phyloP scores from a whole-genome alignment of 116 monocot genomes.

The Trichopus zeylanicus region DNA sequence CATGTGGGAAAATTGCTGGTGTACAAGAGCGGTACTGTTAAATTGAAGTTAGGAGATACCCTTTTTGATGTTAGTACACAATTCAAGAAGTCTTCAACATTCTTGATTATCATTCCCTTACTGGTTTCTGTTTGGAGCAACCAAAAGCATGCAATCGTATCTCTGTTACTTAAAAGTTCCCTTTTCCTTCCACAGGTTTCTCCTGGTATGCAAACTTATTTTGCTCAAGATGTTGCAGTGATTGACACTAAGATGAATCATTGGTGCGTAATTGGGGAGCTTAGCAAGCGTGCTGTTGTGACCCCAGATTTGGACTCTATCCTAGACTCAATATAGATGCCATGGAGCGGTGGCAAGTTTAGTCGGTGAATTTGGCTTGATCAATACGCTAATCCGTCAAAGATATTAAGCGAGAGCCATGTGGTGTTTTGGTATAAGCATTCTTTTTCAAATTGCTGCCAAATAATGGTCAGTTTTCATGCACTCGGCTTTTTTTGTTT shows the following conservation, averaged over 20 bases:
- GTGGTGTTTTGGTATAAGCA: too few species aligned
- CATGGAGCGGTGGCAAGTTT: too few species aligned
- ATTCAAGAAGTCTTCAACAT: neutral
- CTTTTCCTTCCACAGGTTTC: too few species aligned
- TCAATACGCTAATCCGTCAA: too few species aligned
- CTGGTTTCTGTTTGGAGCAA: neutral
- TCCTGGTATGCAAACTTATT: constrained; percentile 36
- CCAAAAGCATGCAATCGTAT: too few species aligned
- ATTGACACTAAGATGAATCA: constrained; percentile 55
- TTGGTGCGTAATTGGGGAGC: constrained; percentile 58
- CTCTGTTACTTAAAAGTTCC: too few species aligned
- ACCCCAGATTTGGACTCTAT: constrained; percentile 61
- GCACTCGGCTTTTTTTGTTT: too few species aligned
- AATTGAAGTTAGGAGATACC: neutral
- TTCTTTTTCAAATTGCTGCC: too few species aligned
- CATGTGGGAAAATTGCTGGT: neutral
- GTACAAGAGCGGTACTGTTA: constrained; percentile 3
- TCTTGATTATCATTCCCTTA: neutral
- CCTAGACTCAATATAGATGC: constrained; percentile 28
- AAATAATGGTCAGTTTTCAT: too few species aligned
- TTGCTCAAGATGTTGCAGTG: constrained; percentile 56
- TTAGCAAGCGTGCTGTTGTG: constrained; percentile 49
- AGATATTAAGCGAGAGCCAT: too few species aligned
- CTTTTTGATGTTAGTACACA: constrained; percentile 54
- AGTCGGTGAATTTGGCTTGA: too few species aligned